Conservation (phyloP, 768 basidiomycete genomes). For the Tricholomella constricta region DNA sequence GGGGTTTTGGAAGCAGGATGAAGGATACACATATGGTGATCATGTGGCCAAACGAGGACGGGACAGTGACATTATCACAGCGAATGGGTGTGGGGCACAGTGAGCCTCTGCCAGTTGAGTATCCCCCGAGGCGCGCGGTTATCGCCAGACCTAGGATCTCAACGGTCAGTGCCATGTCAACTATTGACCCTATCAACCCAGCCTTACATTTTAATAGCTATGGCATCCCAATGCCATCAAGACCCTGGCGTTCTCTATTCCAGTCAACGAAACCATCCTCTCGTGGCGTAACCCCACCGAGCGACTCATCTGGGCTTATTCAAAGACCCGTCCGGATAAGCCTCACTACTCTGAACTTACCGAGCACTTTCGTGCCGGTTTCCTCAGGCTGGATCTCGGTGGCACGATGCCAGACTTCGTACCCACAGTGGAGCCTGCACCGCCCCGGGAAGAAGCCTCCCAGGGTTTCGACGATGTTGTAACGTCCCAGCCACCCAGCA, state of each 20-base stretch:
- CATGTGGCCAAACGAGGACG: constrained; percentile 51
- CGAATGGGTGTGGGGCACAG: constrained; percentile 47
- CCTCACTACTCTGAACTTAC: constrained; percentile 21
- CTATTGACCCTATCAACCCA: background rate
- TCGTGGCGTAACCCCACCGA: constrained; percentile 26
- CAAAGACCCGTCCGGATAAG: constrained; percentile 29
- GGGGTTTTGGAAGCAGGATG: constrained; percentile 56
- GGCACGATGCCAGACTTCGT: constrained; percentile 27
- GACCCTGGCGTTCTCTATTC: constrained; percentile 44
- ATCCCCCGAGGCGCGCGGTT: constrained; percentile 49
- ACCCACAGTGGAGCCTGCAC: constrained; percentile 12
- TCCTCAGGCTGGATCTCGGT: constrained; percentile 34
- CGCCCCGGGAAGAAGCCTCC: constrained; percentile 6
- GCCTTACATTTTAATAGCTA: constrained; percentile 9
- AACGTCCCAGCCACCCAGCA: constrained; percentile 7
- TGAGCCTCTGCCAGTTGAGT: constrained; percentile 45
- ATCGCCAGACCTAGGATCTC: constrained; percentile 36
- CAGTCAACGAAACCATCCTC: constrained; percentile 37
- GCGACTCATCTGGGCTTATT: constrained; percentile 45
- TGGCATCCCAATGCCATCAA: constrained; percentile 35
- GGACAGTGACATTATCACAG: constrained; percentile 59
- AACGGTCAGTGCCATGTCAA: constrained; percentile 26
- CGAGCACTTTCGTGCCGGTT: constrained; percentile 36
- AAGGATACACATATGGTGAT: constrained; percentile 57
- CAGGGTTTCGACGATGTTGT: constrained; percentile 5